These are phyloP conservation scores for Tetrahymena malaccensis DNA, from an alignment of 73 alveolate genomes.

Conservation along the genomic window DNA sequence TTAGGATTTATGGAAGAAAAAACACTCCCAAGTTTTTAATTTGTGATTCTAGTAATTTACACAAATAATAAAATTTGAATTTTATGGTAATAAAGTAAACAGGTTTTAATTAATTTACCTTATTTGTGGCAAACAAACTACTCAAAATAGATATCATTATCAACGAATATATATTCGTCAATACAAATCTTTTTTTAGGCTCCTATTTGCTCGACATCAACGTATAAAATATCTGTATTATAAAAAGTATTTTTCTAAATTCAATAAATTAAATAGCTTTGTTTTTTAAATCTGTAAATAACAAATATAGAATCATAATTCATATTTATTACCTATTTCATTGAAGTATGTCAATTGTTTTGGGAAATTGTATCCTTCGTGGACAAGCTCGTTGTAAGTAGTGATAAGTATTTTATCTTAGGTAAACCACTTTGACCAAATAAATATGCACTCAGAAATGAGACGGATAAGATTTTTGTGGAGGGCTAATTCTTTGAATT, in stretches of 20 bases:
- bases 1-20: not conserved
- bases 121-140: not conserved
- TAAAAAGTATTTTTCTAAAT: not conserved
- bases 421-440: not conserved
- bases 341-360: not conserved
- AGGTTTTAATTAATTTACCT: not conserved
- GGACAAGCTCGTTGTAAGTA: not conserved
- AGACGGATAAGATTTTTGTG: not conserved
- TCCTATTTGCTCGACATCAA: not conserved
- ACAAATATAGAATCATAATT: not conserved
- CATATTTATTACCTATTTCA: not conserved
- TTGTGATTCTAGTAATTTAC: not conserved
- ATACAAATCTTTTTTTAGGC: not conserved
- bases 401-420: not conserved
- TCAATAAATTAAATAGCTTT: too few relatives aligned
- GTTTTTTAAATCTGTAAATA: not conserved
- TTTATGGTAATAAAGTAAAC: not conserved
- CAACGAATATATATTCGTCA: not conserved
- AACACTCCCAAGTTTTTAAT: not conserved
- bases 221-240: not conserved
- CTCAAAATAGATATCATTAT: not conserved
- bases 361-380: not conserved
- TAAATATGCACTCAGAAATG: not conserved
- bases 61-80: not conserved
- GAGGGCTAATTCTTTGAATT: not conserved